Evolutionary conservation across 306 rosid genomes (phyloP).

Genomic region (Cyamopsis tetragonoloba): DNA sequence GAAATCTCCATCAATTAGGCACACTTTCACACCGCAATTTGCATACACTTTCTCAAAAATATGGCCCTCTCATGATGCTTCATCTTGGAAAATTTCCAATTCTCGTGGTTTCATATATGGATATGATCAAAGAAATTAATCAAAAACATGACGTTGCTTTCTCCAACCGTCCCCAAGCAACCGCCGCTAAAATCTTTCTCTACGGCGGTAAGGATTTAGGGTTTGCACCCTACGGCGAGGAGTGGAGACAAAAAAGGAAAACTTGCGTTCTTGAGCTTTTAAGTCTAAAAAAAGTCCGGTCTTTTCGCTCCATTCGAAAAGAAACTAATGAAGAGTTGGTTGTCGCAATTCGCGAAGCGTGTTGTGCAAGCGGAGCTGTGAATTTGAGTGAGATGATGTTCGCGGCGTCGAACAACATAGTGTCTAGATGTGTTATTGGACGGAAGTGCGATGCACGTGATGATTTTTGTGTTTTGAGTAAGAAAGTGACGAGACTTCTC

Average conservation of each 20-base stretch:
- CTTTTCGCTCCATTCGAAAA: slow-evolving; percentile 10
- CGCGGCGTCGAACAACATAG: slow-evolving; percentile 9
- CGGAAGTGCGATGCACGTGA: background rate
- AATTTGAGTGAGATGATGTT: slow-evolving; percentile 30
- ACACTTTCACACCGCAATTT: slow-evolving; percentile 33
- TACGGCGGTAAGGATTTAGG: slow-evolving; percentile 29
- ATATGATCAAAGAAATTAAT: background rate
- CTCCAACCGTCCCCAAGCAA: background rate
- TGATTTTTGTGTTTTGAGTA: slow-evolving; percentile 6
- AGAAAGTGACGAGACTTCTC: background rate
- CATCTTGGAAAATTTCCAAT: slow-evolving; percentile 30
- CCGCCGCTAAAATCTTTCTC: slow-evolving; percentile 11
- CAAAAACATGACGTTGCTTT: background rate
- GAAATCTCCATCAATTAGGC: slow-evolving; percentile 46
- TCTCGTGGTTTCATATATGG: slow-evolving; percentile 24
- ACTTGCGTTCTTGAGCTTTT: slow-evolving; percentile 34
- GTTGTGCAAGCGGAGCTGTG: background rate
- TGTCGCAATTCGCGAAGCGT: background rate
- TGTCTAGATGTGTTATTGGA: slow-evolving; percentile 35
- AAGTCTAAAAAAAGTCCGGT: slow-evolving; percentile 32
- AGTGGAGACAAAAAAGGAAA: slow-evolving; percentile 36
- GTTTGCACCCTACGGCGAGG: slow-evolving; percentile 29
- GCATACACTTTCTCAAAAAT: slow-evolving; percentile 13
- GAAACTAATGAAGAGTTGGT: slow-evolving; percentile 18
- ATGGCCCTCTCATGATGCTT: slow-evolving; percentile 37